A percentile compares a stretch with the other conserved stretches of the same genome.
Conservation (phyloP, 192 early-diverging fungal species). For the Obelidium mucronatum region DNA sequence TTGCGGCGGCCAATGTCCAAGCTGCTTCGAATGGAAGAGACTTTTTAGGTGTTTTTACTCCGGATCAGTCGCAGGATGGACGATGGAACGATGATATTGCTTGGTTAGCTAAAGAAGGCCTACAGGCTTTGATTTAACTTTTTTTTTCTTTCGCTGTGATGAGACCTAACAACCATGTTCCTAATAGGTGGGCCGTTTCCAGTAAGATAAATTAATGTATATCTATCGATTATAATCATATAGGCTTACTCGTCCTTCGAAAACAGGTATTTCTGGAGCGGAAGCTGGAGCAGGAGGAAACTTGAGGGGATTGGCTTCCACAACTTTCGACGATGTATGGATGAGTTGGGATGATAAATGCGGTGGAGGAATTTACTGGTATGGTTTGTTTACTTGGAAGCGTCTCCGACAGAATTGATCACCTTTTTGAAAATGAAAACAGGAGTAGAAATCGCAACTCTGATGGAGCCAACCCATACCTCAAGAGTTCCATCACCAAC, state of each 20-base stretch:
- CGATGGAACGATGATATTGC: conserved; percentile 29
- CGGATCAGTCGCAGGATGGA: background rate
- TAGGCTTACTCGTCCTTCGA: too few species aligned
- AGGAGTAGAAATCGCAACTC: conserved; percentile 41
- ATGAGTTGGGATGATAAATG: conserved; percentile 13
- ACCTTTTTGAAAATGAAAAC: background rate
- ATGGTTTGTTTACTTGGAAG: background rate
- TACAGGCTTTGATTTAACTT: too few species aligned
- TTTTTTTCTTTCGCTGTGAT: too few species aligned
- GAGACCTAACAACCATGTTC: too few species aligned
- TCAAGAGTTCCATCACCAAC: conserved; percentile 60
- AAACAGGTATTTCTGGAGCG: conserved; percentile 17
- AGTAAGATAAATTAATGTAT: background rate
- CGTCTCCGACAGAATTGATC: background rate
- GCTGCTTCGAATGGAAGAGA: background rate
- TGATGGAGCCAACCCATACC: background rate
- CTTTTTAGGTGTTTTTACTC: background rate
- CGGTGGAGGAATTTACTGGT: conserved; percentile 22
- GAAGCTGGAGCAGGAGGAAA: background rate
- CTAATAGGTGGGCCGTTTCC: too few species aligned
- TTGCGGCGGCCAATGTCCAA: background rate
- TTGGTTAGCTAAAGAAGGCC: conserved; percentile 57
- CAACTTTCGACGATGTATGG: background rate
- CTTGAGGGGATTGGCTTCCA: conserved; percentile 18
- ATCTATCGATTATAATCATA: background rate